These are phyloP conservation scores for Myxozyma vanderwaltii DNA, from an alignment of 805 yeast species.

Conservation along the genomic window DNA sequence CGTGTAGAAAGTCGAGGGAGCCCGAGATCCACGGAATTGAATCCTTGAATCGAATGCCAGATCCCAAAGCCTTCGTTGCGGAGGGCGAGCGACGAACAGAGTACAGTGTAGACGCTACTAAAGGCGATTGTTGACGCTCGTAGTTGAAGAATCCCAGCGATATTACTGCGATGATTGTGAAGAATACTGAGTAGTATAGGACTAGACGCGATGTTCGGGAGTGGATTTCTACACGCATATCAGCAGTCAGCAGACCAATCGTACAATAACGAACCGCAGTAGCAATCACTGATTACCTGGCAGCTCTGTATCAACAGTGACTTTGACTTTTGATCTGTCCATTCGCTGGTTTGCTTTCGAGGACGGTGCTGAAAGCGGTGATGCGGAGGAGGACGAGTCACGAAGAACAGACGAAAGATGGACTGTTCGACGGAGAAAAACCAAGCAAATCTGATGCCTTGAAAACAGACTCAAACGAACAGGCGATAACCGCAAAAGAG, in stretches of 20 bases:
- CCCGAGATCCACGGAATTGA: constrained; percentile 91
- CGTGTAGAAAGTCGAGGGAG: constrained; percentile 77
- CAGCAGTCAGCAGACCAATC: not conserved
- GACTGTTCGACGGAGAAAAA: not conserved
- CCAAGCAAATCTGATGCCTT: too few relatives aligned
- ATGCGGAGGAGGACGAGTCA: not conserved
- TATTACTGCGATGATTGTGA: constrained; percentile 55
- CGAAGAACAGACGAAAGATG: not conserved
- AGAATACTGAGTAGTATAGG: constrained; percentile 57
- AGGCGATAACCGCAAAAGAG: not conserved
- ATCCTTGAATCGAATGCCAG: constrained; percentile 69
- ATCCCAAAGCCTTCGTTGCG: constrained; percentile 69
- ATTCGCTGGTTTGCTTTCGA: not conserved
- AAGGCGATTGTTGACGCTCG: constrained; percentile 88
- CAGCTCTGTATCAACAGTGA: constrained; percentile 73
- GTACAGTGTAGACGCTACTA: constrained; percentile 82
- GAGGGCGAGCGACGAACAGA: constrained; percentile 73
- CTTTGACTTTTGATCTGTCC: constrained; percentile 33
- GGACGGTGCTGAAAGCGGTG: constrained; percentile 1
- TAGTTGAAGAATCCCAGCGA: constrained; percentile 80
- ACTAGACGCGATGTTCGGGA: constrained; percentile 55
- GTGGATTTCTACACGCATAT: constrained; percentile 37
- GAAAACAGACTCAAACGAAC: not conserved
- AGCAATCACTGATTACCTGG: constrained; percentile 84
- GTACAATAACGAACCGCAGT: not conserved